These are phyloP conservation scores for Metrosideros polymorpha DNA, from an alignment of 441 rosid species.

Conservation along the genomic window DNA sequence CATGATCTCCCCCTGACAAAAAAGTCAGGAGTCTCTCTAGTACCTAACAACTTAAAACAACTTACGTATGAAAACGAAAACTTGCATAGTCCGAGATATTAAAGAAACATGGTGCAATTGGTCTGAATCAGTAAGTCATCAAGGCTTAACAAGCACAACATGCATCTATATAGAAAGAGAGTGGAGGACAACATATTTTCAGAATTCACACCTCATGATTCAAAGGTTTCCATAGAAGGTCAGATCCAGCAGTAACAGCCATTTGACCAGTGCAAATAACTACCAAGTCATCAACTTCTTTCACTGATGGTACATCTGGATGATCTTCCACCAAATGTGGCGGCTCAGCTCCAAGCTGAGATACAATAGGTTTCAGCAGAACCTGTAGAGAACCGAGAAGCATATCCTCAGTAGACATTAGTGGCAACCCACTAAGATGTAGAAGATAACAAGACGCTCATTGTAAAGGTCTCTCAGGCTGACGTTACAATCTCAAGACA, in stretches of 20 bases:
- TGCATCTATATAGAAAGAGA: neutral
- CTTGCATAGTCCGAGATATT: neutral
- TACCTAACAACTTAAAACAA: neutral
- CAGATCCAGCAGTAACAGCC: conserved; percentile 88
- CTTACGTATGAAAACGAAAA: neutral
- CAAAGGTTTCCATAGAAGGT: conserved; percentile 89
- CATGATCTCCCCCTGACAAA: neutral
- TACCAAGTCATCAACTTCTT: conserved; percentile 69
- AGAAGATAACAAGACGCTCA: neutral
- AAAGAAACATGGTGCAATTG: neutral
- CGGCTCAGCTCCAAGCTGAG: conserved; percentile 68
- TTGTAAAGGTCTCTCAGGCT: neutral
- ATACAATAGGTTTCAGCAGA: conserved; percentile 74
- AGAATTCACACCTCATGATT: conserved; percentile 72
- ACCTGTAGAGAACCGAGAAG: conserved; percentile 38
- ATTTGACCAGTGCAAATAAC: conserved; percentile 88
- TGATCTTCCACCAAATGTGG: conserved; percentile 48
- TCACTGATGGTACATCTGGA: conserved; percentile 46
- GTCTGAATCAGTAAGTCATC: neutral
- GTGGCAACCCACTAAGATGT: neutral
- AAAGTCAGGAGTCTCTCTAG: neutral
- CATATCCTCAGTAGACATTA: neutral
- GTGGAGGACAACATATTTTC: neutral
- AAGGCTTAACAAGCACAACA: neutral
- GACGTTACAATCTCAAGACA: neutral